Base-by-base conservation (phyloP, 305 asterid genomes). In the Fraxinus floribunda region DNA sequence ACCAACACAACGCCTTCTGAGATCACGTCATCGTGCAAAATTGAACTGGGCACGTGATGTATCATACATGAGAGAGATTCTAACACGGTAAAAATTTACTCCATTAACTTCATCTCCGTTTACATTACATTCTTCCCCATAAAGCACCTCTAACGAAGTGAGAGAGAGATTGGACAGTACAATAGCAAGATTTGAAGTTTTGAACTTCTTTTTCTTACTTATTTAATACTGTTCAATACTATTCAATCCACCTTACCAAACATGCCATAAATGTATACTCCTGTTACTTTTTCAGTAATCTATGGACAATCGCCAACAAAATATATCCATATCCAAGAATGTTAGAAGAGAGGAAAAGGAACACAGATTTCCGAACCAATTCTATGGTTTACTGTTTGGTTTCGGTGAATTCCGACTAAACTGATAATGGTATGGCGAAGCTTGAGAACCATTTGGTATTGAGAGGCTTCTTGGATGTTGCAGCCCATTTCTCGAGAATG, bases 391-490 rank as follows among this genome's bases (percentile, higher is more conserved):
- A 78, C 90, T 92, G 75, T 92, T 92, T 62, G 98, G 95, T 82
- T 94, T 92, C 4, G 98, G 98, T 26, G 98, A 95, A 84, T 91
- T 89, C 5, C 84, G 94, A 20, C 86, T 90, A 32, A 88, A 88
- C 83, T 93, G 95, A 80, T 70, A 32, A 70, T 90, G 94, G 85
- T 82, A 92, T 0, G 98, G 98, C 18, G 98, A 93, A 82, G 95
- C 93, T 57, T 89, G 94, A 52, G 92, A 64, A 72, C 97, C 95
- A 78, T 57, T 57, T 36, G 96, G 94, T 52, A 90, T 90, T 0
- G 97, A 92, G 68, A 93, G 90, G 85, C 98, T 92, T 89, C 98
- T 90, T 1, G 93, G 97, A 44, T 89, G 92, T 80, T 90, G 96
- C 77, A 78, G 97, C 77, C 91, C 93, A 49, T 92, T 95, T 83